Conservation (phyloP, 768 basidiomycete genomes). For the Boletus reticuloceps region DNA sequence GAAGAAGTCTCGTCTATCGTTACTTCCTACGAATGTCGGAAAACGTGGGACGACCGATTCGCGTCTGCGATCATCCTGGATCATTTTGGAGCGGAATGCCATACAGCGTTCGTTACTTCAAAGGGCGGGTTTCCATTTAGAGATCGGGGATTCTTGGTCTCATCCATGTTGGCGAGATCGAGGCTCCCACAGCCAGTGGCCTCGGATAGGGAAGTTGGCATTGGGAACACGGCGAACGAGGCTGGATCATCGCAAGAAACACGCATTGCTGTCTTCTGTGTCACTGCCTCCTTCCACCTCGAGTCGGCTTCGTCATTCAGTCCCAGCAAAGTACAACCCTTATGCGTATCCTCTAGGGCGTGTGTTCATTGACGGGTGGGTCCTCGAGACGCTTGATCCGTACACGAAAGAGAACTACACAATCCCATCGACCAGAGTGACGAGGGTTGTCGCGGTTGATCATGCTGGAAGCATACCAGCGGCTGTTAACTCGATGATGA, state of each 20-base stretch:
- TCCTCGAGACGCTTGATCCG: constrained; percentile 93
- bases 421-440: constrained; percentile 90
- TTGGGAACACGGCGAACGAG: constrained; percentile 17
- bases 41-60: constrained; percentile 85
- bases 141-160: constrained; percentile 81
- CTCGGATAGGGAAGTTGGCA: constrained; percentile 42
- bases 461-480: constrained; percentile 83
- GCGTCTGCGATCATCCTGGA: constrained; percentile 69
- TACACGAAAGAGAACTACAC: constrained; percentile 92
- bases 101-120: constrained; percentile 67
- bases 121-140: constrained; percentile 89
- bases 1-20: constrained; percentile 84
- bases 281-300: constrained; percentile 78
- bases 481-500: constrained; percentile 83
- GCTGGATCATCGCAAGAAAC: constrained; percentile 37
- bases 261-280: constrained; percentile 73
- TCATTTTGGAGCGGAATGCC: constrained; percentile 71
- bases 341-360: constrained; percentile 72
- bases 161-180: constrained; percentile 69
- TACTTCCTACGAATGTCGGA: constrained; percentile 65
- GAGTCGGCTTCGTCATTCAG: constrained; percentile 58
- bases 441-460: constrained; percentile 80
- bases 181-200: constrained; percentile 34
- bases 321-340: constrained; percentile 71
- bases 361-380: constrained; percentile 90